A percentile compares a stretch with the other conserved stretches of the same genome.
These are phyloP conservation scores for Malus asiatica DNA, from an alignment of 306 rosid species.

Conservation along the genomic window DNA sequence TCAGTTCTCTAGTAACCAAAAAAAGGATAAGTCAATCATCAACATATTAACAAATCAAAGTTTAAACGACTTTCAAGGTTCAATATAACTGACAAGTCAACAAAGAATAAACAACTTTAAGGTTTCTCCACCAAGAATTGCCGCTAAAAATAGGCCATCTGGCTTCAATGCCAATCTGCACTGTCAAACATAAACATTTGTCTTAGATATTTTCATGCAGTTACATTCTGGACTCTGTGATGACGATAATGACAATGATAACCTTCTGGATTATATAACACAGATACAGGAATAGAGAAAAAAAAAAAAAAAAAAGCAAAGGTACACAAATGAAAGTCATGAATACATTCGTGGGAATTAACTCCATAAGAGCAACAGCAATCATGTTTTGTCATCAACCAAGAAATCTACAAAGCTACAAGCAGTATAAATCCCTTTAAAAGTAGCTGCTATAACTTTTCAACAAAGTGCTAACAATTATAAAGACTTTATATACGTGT, in stretches of 20 bases:
- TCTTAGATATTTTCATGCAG: constrained; percentile 12
- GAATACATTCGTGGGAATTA: background rate
- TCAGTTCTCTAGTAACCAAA: constrained; percentile 63
- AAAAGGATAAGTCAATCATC: constrained; percentile 17
- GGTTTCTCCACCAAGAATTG: constrained; percentile 95
- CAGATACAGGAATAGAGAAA: background rate
- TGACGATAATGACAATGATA: background rate
- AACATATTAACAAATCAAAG: background rate
- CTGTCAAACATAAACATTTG: constrained; percentile 45
- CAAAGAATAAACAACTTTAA: constrained; percentile 44
- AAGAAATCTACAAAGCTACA: background rate
- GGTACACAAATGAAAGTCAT: background rate
- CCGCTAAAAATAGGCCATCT: constrained; percentile 89
- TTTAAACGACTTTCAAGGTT: background rate
- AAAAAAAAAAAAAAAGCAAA: background rate
- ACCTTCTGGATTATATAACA: background rate
- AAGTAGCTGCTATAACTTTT: background rate
- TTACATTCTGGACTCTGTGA: background rate
- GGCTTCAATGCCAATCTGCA: constrained; percentile 88
- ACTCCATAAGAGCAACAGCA: background rate
- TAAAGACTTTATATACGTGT: background rate
- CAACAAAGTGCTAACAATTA: background rate
- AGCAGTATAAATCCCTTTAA: background rate
- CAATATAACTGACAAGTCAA: constrained; percentile 6
- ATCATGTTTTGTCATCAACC: background rate